Conservation (phyloP, 129 eudicot species). For the Lonicera japonica region DNA sequence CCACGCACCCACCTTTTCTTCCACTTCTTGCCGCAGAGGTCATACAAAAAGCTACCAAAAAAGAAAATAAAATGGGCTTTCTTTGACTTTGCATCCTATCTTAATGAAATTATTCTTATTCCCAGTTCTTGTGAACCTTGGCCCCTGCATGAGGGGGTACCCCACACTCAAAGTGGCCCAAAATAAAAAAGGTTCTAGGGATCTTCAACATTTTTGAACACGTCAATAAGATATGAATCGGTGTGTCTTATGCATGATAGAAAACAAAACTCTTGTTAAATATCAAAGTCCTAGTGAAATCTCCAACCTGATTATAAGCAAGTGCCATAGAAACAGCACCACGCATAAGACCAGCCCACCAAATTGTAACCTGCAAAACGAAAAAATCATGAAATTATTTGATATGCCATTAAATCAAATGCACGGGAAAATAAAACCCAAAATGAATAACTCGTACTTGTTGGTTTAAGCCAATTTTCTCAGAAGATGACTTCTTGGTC, state of each 20-base stretch:
- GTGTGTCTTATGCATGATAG: neutral
- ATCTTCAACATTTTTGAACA: too few relatives aligned
- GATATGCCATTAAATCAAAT: constrained; percentile 8
- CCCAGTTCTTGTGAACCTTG: too few relatives aligned
- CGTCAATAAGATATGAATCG: neutral
- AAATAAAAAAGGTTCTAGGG: too few relatives aligned
- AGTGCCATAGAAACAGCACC: constrained; percentile 99
- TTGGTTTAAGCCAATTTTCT: constrained; percentile 55
- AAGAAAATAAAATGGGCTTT: too few relatives aligned
- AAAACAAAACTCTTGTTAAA: neutral
- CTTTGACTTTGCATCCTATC: too few relatives aligned
- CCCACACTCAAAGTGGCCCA: too few relatives aligned
- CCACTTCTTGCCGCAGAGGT: too few relatives aligned
- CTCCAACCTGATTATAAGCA: constrained; percentile 89
- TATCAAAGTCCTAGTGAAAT: neutral
- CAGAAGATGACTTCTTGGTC: constrained; percentile 47
- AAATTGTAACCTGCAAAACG: constrained; percentile 53
- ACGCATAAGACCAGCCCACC: constrained; percentile 99
- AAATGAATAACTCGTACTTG: constrained; percentile 47
- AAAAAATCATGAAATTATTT: neutral
- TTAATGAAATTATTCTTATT: too few relatives aligned
- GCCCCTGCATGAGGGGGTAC: too few relatives aligned
- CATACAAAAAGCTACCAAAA: too few relatives aligned
- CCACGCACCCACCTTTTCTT: too few relatives aligned
- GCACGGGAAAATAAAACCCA: constrained; percentile 1